Base-by-base conservation (phyloP, 1,284 basidiomycete species). In the Cutaneotrichosporon mucoides region DNA sequence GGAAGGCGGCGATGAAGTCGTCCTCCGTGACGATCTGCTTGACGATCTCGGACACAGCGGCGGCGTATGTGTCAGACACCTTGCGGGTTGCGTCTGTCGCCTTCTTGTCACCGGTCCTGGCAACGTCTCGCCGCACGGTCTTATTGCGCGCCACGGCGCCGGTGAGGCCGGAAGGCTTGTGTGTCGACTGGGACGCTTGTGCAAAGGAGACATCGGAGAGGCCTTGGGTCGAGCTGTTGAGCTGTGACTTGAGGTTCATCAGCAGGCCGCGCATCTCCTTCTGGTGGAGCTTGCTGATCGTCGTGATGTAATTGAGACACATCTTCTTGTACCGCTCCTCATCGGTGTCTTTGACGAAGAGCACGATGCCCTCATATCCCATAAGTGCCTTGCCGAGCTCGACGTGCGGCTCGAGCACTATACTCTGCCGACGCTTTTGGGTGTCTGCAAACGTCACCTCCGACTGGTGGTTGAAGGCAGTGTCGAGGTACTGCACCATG, bases 271-370 rank as follows among this genome's bases (percentile, higher is more conserved):
- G 88, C 71, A 94, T 86, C 73, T 97, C 92, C 6, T 81, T 82
- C 59, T 81, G 83, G 73, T 95, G 90, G 35, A 96, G 80, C 49
- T 87, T 86, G 72, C 90, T 92, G 38, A 86, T 83, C 1, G 88
- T 84, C 2, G 89, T 88, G 68, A 95, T 94, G 78, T 96, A 96
- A 6, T 87, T 85, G 52, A 87, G 88, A 71, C 92, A 96, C 38
- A 95, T 78, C 70, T 88, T 89, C 46, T 86, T 88, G 75, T 95
- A 96, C 35, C 87, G 76, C 54, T 77, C 79, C 73, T 93, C 89
- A 60, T 94, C 92, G 86, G 96, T 94, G 79, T 99, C 95, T 73
- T 93, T 94, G 64, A 97, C 80, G 72, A 95, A 99, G 12, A 98
- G 82, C 77, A 98, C 86, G 51, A 99, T 75, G 2, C 94, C 94